Evolutionary conservation across 2,329 filamentous ascomycete genomes (phyloP).

Genomic region (Epichloe bromicola): DNA sequence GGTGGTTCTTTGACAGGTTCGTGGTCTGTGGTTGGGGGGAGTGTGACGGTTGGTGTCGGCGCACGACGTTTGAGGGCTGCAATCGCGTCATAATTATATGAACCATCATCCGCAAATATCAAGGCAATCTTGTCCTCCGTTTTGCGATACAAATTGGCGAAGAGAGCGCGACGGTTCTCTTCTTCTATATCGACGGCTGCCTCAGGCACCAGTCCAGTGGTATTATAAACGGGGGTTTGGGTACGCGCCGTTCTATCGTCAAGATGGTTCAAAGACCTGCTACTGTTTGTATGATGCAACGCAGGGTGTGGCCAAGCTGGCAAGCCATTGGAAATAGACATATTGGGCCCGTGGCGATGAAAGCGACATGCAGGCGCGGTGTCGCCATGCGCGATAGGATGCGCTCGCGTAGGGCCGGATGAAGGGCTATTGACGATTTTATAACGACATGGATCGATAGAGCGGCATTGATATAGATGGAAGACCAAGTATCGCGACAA

Average conservation of each 20-base stretch:
- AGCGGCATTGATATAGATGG: constrained; percentile 42
- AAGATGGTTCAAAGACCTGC: constrained; percentile 39
- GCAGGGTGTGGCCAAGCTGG: constrained; percentile 52
- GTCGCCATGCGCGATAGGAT: constrained; percentile 43
- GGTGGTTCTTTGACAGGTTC: constrained; percentile 46
- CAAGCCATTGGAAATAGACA: constrained; percentile 57
- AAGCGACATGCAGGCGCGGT: constrained; percentile 31
- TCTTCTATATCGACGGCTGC: constrained; percentile 48
- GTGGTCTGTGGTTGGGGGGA: constrained; percentile 46
- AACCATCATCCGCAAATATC: constrained; percentile 53
- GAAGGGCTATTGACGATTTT: constrained; percentile 31
- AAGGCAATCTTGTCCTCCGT: constrained; percentile 64
- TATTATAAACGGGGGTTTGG: constrained; percentile 37
- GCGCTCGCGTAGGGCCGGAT: constrained; percentile 38
- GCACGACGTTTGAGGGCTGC: constrained; percentile 36
- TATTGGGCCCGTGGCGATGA: constrained; percentile 39
- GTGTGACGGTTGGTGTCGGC: constrained; percentile 25
- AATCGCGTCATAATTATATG: constrained; percentile 38
- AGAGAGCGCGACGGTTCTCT: constrained; percentile 58
- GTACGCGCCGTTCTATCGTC: constrained; percentile 46
- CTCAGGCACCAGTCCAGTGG: constrained; percentile 44
- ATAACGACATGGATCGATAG: constrained; percentile 37
- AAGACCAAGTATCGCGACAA: constrained; percentile 23
- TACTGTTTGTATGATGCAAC: constrained; percentile 33
- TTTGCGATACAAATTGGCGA: constrained; percentile 64